Evolutionary conservation across 2,329 filamentous ascomycete genomes (phyloP), one percentile per base, ranked within the genome.

Genomic region (Chrysoporthe cubensis): DNA sequence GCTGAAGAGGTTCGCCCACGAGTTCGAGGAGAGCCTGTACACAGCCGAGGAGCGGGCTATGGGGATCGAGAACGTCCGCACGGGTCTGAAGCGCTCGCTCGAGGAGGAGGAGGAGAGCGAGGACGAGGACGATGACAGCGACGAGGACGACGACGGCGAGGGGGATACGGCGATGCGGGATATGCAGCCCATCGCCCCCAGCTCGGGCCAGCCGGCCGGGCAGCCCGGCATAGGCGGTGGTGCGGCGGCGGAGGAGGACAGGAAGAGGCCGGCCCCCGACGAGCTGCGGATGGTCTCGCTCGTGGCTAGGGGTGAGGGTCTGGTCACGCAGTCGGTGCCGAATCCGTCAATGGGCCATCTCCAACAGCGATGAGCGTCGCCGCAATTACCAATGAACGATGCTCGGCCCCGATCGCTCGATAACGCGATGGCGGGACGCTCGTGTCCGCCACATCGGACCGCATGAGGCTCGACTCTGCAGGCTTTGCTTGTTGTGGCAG

Each of bases 11-110:
- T 85, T 84, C 70, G 78, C 80, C 18, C 68, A 73, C 44, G 77
- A 80, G 44, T 82, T 88, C 71, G 86, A 83, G 73, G 80, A 82
- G n/a, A 89, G 91, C 66, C 84, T 89, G 66, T 96, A 89, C 76
- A 95, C 91, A 1, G 81, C 87, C 3, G 89, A 90, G 73, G 93
- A 96, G 81, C 84, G 86, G 63, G 87, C 86, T 68, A 72, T 76
- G 68, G 92, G 92, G 7, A 77, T 90, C 13, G 86, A 91, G 74
- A 90, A 88, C 72, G 90, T 94, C 58, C 84, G 89, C 48, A 95
- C 92, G 0, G 92, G 92, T 0, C 77, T 96, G 75, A 84, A 78
- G 75, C 84, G 87, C 2, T 73, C 88, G 14, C 83, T 85, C 61
- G 83, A 85, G 32, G 82, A 84, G 0, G 80, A 82, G 0, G 82